phyloP scores from a whole-genome alignment of 306 rosid species.

The Sesbania bispinosa region DNA sequence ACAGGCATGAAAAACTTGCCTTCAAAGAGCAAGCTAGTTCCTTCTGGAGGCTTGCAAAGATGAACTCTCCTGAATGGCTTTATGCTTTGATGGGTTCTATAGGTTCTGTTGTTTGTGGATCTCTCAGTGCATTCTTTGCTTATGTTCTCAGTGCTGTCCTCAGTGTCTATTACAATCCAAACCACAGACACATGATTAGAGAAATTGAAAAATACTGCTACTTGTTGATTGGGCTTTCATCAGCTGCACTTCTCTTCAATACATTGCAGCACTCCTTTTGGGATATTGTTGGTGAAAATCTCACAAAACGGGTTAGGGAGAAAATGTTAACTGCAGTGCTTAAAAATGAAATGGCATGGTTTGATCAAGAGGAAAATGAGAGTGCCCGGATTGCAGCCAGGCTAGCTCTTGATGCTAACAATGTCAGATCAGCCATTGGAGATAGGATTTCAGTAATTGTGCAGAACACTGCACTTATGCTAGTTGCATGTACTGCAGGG shows the following conservation, averaged over 20 bases:
- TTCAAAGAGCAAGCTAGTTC: conserved; percentile 92
- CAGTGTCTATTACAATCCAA: conserved; percentile 78
- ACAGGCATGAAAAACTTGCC: conserved; percentile 71
- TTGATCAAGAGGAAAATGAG: conserved; percentile 91
- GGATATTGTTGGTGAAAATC: conserved; percentile 95
- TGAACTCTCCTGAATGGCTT: conserved; percentile 94
- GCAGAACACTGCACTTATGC: conserved; percentile 90
- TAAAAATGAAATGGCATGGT: conserved; percentile 95
- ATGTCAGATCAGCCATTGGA: conserved; percentile 93
- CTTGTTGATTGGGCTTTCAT: conserved; percentile 85
- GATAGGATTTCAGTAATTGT: conserved; percentile 91
- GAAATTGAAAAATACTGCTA: conserved; percentile 81
- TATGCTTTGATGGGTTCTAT: conserved; percentile 78
- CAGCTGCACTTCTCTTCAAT: conserved; percentile 88
- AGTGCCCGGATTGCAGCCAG: conserved; percentile 84
- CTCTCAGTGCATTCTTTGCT: conserved; percentile 89
- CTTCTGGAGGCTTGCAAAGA: conserved; percentile 88
- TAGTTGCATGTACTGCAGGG: conserved; percentile 91
- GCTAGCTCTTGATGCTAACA: conserved; percentile 90
- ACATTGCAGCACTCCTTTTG: conserved; percentile 93
- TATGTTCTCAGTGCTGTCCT: conserved; percentile 89
- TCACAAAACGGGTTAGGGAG: conserved; percentile 87
- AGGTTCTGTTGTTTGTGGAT: conserved; percentile 83
- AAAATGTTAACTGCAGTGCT: conserved; percentile 74
- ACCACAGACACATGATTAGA: conserved; percentile 67